A percentile compares a stretch with the other conserved stretches of the same genome.
Conservation (phyloP, 176 grass and related monocot species). For the Avena eriantha region DNA sequence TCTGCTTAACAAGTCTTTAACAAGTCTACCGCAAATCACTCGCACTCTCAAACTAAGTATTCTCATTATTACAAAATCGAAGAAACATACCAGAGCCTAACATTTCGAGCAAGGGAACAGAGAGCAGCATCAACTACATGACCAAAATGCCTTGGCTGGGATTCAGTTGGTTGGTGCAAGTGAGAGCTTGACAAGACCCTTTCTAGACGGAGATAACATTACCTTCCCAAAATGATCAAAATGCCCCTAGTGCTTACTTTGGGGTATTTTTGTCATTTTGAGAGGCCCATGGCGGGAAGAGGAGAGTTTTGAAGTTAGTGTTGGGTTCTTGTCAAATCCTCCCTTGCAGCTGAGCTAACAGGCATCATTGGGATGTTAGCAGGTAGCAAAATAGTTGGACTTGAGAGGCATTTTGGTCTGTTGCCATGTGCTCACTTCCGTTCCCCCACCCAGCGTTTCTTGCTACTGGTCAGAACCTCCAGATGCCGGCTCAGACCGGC, state of each 20-base stretch:
- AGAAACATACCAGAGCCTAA: slow-evolving; percentile 39
- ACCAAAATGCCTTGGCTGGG: slow-evolving; percentile 40
- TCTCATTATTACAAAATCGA: slow-evolving; percentile 66
- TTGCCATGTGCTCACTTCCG: slow-evolving; percentile 18
- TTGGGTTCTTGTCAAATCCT: slow-evolving; percentile 75
- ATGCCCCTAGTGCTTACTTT: slow-evolving; percentile 51
- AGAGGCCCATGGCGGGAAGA: slow-evolving; percentile 43
- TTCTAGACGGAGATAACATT: slow-evolving; percentile 36
- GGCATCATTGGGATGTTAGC: slow-evolving; percentile 32
- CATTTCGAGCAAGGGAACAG: slow-evolving; percentile 38
- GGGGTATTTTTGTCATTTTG: slow-evolving; percentile 89
- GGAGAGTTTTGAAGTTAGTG: slow-evolving; percentile 47
- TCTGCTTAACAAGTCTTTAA: slow-evolving; percentile 21
- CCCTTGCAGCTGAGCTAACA: slow-evolving; percentile 59
- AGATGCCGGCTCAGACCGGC: slow-evolving; percentile 36
- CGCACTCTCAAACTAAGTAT: slow-evolving; percentile 33
- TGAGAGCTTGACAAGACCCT: slow-evolving; percentile 91
- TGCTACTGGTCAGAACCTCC: slow-evolving; percentile 51
- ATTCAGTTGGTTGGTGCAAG: slow-evolving; percentile 50
- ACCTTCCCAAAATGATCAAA: slow-evolving; percentile 83
- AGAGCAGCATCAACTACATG: slow-evolving; percentile 28
- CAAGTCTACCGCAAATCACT: slow-evolving; percentile 42
- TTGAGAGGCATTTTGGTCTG: slow-evolving; percentile 47
- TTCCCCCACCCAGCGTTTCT: slow-evolving; percentile 1
- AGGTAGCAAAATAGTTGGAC: slow-evolving; percentile 27